Percentiles rank a stretch among this genome's conserved stretches.
Conservation (phyloP, 1,284 basidiomycete species). For the Ceraceosorus guamensis region DNA sequence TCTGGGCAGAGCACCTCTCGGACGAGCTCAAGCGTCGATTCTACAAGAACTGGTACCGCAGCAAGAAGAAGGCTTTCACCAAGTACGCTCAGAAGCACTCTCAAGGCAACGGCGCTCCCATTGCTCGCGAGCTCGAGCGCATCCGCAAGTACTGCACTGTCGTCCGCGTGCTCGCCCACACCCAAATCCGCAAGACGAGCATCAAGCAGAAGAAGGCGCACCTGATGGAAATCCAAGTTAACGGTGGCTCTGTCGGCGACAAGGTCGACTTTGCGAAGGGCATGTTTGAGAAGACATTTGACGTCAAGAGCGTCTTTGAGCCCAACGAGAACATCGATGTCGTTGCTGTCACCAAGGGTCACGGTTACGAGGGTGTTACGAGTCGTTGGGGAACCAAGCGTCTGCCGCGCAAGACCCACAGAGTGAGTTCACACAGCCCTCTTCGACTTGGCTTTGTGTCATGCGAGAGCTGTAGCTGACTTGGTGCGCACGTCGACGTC, state of each 20-base stretch:
- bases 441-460: too few species aligned
- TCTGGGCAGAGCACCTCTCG: slow-evolving; percentile 62
- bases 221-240: slow-evolving; percentile 99
- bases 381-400: slow-evolving; percentile 99
- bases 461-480: too few species aligned
- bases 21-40: slow-evolving; percentile 94
- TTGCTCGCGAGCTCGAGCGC: slow-evolving; percentile 93
- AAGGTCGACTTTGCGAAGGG: slow-evolving; percentile 95
- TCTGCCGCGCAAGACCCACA: slow-evolving; percentile 97
- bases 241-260: slow-evolving; percentile 92
- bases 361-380: slow-evolving; percentile 99
- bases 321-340: slow-evolving; percentile 95
- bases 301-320: slow-evolving; percentile 80
- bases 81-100: slow-evolving; percentile 97
- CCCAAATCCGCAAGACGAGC: slow-evolving; percentile 92
- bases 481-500: too few species aligned
- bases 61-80: slow-evolving; percentile 99
- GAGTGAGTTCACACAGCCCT: slow-evolving; percentile 41
- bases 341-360: slow-evolving; percentile 98
- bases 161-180: slow-evolving; percentile 95
- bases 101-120: slow-evolving; percentile 85
- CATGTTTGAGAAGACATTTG: slow-evolving; percentile 94
- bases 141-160: slow-evolving; percentile 99
- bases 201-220: slow-evolving; percentile 99
- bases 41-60: slow-evolving; percentile 99